Conservation (phyloP, 2,329 filamentous ascomycete genomes). For the Sporothrix variecibatus region DNA sequence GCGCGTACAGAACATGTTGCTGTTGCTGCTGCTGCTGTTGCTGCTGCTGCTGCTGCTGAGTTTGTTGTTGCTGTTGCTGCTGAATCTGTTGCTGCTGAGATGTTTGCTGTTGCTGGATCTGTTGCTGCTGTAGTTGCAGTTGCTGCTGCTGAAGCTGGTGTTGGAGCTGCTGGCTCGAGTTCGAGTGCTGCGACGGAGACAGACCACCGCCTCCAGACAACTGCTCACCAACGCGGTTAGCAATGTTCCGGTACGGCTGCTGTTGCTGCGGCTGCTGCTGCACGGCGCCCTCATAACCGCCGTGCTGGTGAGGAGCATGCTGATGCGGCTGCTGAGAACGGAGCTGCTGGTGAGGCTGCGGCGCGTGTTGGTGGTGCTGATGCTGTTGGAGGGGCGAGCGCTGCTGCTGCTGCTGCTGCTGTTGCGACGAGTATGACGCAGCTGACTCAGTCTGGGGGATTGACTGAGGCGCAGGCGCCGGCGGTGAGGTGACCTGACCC, state of each 20-base stretch:
- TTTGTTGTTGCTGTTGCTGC: constrained; percentile 29
- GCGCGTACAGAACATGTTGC: constrained; percentile 43
- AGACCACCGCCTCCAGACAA: constrained; percentile 15
- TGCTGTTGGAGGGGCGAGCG: constrained; percentile 35
- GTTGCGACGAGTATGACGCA: constrained; percentile 11
- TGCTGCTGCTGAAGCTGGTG: constrained; percentile 33
- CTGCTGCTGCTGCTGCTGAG: constrained; percentile 7
- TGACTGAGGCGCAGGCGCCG: not conserved
- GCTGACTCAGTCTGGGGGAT: constrained; percentile 13
- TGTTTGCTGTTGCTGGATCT: constrained; percentile 22
- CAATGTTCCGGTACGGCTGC: constrained; percentile 24
- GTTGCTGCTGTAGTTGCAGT: constrained; percentile 22
- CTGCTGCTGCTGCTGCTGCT: constrained; percentile 18
- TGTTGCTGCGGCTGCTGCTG: constrained; percentile 4
- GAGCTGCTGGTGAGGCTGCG: constrained; percentile 32
- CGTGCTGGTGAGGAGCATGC: constrained; percentile 21
- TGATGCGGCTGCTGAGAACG: constrained; percentile 20
- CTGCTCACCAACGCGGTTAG: constrained; percentile 25
- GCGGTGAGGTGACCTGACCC: constrained; percentile 26
- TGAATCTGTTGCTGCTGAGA: not conserved
- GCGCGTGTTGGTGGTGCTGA: constrained; percentile 33
- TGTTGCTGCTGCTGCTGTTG: constrained; percentile 29
- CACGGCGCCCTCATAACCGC: constrained; percentile 18
- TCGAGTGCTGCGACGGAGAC: constrained; percentile 34
- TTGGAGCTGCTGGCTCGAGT: constrained; percentile 27